Evolutionary conservation across 1,139 yeast genomes (phyloP), one percentile per base, ranked within the genome.

Genomic region (Geotrichum histeridarum): DNA sequence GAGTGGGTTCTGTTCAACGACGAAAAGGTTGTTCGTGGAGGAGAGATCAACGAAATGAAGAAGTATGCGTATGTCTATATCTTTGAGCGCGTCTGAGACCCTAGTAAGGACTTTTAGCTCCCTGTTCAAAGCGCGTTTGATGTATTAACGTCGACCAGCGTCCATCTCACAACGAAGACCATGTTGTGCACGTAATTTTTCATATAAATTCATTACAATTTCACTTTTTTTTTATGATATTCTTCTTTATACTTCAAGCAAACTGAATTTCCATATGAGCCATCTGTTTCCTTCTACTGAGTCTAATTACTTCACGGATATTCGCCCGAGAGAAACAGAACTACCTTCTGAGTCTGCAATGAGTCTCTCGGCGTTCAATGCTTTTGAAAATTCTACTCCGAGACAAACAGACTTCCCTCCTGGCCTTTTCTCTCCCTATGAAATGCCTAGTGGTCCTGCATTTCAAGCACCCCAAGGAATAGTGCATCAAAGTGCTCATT

Each of bases 1-100:
- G 73, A 75, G 55, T 91, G 98, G 97, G 84, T 86, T 0, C 73
- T 93, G 57, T 93, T 83, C 73, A 93, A 93, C 64, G 99, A 93
- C 67, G 99, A 93, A 65, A 91, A 90, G 69, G 96, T 93, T 11
- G 95, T 88, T 8, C 71, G 77, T 22, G 85, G 88, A 31, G 84
- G 80, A 33, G 85, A 81, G 14, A 70, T 70, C 1, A 77, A 75
- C 35, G 83, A 80, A 58, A 72, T 87, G 65, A 79, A 56, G 89
- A 87, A 67, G 75, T 87, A 60, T 56, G 77, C 77, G 11, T 75
- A 75, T 59, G 67, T 75, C 9, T 75, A 75, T 56, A 59, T 75
- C 51, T 73, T 73, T 57, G 67, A 63, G 53, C 61, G 67, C 30
- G 61, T 58, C 18, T 42, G 52, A 42, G 27, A n/a, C 17, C 18